These are phyloP conservation scores for Pyrrhoderma lamaoense DNA, from an alignment of 1,284 basidiomycete species.

Conservation along the genomic window DNA sequence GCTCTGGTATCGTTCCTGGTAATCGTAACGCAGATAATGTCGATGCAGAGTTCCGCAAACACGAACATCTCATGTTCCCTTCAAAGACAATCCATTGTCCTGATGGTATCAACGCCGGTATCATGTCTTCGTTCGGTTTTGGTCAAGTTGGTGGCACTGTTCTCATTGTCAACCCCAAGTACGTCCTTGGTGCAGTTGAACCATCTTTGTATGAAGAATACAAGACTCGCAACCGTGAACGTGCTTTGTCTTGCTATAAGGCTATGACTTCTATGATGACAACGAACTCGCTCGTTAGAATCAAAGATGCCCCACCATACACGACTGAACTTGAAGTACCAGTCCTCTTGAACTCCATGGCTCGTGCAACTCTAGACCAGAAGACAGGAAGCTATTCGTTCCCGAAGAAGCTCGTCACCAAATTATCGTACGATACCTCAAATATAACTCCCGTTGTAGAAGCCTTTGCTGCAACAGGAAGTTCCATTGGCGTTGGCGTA, in stretches of 20 bases:
- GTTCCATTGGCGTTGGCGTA: slow-evolving; percentile 71
- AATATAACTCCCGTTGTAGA: slow-evolving; percentile 63
- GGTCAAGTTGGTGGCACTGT: slow-evolving; percentile 96
- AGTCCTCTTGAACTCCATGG: slow-evolving; percentile 90
- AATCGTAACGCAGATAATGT: slow-evolving; percentile 97
- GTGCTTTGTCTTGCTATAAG: slow-evolving; percentile 79
- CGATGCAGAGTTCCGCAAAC: slow-evolving; percentile 86
- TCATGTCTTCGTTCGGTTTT: slow-evolving; percentile 98
- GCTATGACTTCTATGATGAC: slow-evolving; percentile 95
- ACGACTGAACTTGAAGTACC: slow-evolving; percentile 78
- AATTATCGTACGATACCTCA: slow-evolving; percentile 47
- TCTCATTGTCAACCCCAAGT: slow-evolving; percentile 85
- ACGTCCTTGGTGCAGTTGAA: slow-evolving; percentile 80
- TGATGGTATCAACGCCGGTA: slow-evolving; percentile 84
- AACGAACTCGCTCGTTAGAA: slow-evolving; percentile 85
- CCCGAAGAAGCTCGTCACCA: slow-evolving; percentile 53
- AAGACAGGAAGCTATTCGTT: slow-evolving; percentile 85
- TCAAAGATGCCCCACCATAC: slow-evolving; percentile 95
- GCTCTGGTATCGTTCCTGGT: slow-evolving; percentile 88
- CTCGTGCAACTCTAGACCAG: slow-evolving; percentile 73
- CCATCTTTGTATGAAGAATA: slow-evolving; percentile 72
- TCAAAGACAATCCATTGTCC: slow-evolving; percentile 87
- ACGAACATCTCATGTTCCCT: slow-evolving; percentile 92
- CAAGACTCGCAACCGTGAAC: slow-evolving; percentile 57
- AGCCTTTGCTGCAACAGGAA: slow-evolving; percentile 39